Evolutionary conservation across 805 yeast species (phyloP), one percentile per base, ranked within the genome.

Genomic region (Ogataea methanolica): DNA sequence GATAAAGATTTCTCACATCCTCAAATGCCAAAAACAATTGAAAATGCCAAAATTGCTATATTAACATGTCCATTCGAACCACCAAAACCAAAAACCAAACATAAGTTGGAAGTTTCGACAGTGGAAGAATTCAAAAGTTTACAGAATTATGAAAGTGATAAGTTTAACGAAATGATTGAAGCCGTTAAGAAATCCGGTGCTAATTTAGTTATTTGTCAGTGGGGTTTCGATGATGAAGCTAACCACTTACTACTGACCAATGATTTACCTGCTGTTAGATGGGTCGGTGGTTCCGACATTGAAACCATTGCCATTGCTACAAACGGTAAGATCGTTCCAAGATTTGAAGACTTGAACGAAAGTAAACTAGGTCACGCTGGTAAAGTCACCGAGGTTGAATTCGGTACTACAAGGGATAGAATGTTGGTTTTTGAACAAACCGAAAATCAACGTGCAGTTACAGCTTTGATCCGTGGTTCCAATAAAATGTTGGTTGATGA

Each of bases 151-250:
- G 99, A 94, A 74, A 92, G 85, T 58, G 83, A 85, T 54, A 90
- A 89, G 67, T 94, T 94, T 65, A 79, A 75, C 63, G 89, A 88
- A 66, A 94, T 94, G 99, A 90, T 94, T 50, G 75, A 83, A 50
- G 71, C 75, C 53, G 95, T 94, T 46, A 91, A 94, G 70, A 79
- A 77, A 23, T 77, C 96, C 0, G 98, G 98, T 38, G 98, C 99
- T 29, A 92, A 91, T 67, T 80, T 92, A 47, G 99, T 92, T 44
- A 92, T 95, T 36, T 94, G 99, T 72, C 99, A 92, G 73, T 92
- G 99, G 99, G 99, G 99, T 16, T 94, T 92, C 61, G 99, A 92
- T 68, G 99, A 92, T 67, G 99, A 92, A 73, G 98, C 98, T 38
- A 92, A 92, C 70, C 97, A 94, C 69, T 71, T 94, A 64, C 75